These are phyloP conservation scores for Amanita subjunquillea DNA, from an alignment of 768 basidiomycete genomes.

Conservation along the genomic window DNA sequence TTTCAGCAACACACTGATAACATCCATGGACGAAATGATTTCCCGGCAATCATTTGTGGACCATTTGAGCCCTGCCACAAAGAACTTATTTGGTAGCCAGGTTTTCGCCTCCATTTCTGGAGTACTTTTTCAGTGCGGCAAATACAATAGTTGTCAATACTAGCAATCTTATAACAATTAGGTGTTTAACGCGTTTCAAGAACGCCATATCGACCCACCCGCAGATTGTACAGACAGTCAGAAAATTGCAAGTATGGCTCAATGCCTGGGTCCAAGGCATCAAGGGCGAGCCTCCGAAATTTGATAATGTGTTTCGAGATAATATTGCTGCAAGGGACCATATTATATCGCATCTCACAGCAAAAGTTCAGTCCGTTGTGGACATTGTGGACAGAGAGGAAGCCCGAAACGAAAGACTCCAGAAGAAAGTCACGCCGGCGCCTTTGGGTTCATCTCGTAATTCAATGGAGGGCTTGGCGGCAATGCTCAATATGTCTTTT, in stretches of 20 bases:
- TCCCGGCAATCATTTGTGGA: conserved; percentile 26
- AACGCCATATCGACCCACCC: conserved; percentile 38
- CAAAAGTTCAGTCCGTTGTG: conserved; percentile 22
- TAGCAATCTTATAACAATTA: conserved; percentile 15
- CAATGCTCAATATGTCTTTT: conserved; percentile 30
- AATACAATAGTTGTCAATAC: conserved; percentile 7
- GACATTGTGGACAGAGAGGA: conserved; percentile 45
- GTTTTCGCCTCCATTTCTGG: conserved; percentile 35
- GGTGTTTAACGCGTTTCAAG: conserved; percentile 51
- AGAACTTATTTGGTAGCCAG: conserved; percentile 24
- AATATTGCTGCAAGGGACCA: conserved; percentile 23
- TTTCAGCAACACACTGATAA: conserved; percentile 29
- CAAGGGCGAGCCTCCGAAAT: conserved; percentile 23
- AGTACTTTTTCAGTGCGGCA: conserved; percentile 41
- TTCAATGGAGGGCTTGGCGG: conserved; percentile 22
- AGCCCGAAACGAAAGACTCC: conserved; percentile 18
- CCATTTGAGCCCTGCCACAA: conserved; percentile 1
- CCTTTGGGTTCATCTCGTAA: background rate
- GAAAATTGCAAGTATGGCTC: conserved; percentile 34
- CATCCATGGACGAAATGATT: conserved; percentile 27
- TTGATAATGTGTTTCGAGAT: conserved; percentile 32
- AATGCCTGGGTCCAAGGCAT: conserved; percentile 36
- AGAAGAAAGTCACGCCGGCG: conserved; percentile 9
- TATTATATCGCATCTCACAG: conserved; percentile 23
- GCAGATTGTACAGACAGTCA: conserved; percentile 27